phyloP scores from a whole-genome alignment of 208 protist species.

The Phytomonas serpens region DNA sequence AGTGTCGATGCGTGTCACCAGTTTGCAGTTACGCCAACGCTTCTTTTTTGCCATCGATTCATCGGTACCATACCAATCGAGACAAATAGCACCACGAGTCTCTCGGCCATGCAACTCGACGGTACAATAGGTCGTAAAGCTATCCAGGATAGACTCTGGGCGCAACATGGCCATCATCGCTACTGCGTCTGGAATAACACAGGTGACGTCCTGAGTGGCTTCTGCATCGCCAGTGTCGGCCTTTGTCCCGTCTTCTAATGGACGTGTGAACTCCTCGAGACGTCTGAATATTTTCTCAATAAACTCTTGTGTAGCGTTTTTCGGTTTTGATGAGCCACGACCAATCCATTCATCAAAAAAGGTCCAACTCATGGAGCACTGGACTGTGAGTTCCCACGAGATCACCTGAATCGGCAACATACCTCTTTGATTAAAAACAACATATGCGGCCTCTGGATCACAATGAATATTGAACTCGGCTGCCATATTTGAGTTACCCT shows the following conservation, averaged over 20 bases:
- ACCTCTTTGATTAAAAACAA: constrained; percentile 54
- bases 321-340: constrained; percentile 12
- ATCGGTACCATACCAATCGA: constrained; percentile 85
- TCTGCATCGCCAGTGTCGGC: constrained; percentile 66
- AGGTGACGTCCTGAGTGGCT: constrained; percentile 70
- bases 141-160: constrained; percentile 47
- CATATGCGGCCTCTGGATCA: constrained; percentile 77
- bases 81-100: constrained; percentile 58
- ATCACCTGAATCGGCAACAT: constrained; percentile 55
- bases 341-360: constrained; percentile 69
- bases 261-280: constrained; percentile 64
- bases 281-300: constrained; percentile 67
- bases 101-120: constrained; percentile 61
- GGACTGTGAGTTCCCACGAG: constrained; percentile 71
- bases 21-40: constrained; percentile 65
- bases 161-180: constrained; percentile 52
- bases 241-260: constrained; percentile 47
- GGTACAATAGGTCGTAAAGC: constrained; percentile 59
- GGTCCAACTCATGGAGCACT: constrained; percentile 65
- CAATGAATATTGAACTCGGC: constrained; percentile 85
- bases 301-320: constrained; percentile 56
- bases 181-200: constrained; percentile 75
- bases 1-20: constrained; percentile 36
- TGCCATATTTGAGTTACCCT: constrained; percentile 73
- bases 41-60: constrained; percentile 78